These are phyloP conservation scores for Globisporangium cylindrosporum DNA, from an alignment of 352 stramenopile species.

Conservation along the genomic window DNA sequence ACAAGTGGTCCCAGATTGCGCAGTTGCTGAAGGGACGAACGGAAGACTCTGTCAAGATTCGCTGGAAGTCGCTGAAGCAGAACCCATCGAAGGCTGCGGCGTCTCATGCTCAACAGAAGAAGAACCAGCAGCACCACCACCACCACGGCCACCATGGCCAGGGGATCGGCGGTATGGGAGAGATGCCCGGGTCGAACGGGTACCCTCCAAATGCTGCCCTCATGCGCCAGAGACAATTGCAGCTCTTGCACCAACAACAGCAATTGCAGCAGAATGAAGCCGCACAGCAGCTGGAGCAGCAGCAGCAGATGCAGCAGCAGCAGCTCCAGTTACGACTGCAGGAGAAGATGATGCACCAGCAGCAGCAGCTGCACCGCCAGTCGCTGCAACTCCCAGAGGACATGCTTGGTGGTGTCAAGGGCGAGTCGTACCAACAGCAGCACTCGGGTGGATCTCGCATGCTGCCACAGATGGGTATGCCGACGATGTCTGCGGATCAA, in stretches of 20 bases:
- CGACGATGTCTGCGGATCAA: constrained; percentile 5
- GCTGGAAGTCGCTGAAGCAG: constrained; percentile 89
- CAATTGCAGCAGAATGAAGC: constrained; percentile 63
- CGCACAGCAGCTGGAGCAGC: constrained; percentile 61
- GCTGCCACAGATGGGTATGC: constrained; percentile 16
- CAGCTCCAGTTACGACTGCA: constrained; percentile 57
- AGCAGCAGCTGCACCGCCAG: constrained; percentile 64
- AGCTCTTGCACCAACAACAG: constrained; percentile 72
- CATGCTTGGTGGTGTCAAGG: constrained; percentile 16
- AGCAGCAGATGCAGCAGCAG: constrained; percentile 72
- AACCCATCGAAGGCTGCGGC: constrained; percentile 77
- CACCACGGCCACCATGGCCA: constrained; percentile 16
- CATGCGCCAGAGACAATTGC: constrained; percentile 64
- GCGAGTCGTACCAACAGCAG: constrained; percentile 13
- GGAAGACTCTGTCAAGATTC: constrained; percentile 94
- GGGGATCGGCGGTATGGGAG: constrained; percentile 9
- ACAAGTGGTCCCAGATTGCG: constrained; percentile 96
- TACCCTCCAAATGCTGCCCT: constrained; percentile 41
- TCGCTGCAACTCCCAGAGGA: constrained; percentile 42
- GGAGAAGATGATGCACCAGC: constrained; percentile 59
- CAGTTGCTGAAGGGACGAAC: constrained; percentile 89
- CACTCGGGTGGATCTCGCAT: constrained; percentile 1
- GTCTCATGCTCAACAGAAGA: constrained; percentile 75
- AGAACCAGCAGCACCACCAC: constrained; percentile 64
- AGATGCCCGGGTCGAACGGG: constrained; percentile 40